Base-by-base conservation (phyloP, 805 yeast genomes). In the Lipomyces kockii region DNA sequence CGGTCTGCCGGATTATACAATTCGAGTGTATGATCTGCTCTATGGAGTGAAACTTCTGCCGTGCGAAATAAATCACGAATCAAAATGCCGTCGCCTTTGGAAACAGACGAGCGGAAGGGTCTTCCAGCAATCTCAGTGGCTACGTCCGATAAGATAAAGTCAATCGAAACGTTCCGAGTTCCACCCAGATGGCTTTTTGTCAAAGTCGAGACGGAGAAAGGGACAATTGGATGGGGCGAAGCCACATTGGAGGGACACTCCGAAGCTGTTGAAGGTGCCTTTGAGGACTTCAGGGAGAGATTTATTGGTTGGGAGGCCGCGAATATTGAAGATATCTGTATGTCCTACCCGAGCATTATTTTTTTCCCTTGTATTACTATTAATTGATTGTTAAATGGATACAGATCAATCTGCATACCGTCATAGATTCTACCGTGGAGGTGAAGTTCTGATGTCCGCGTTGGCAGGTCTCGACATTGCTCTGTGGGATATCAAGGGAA, bases 401-500 rank as follows among this genome's bases (percentile, higher is more conserved):
- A 49, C 17, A 49, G 53, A 22, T 22, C 34, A 32, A 54, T 25
- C 37, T 7, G 76, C 77, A 12, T 75, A 74, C 64, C 67, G 77
- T 9, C 77, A 75, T 53, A 63, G 77, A 37, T 75, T 75, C 66
- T 75, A 75, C 68, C 69, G 77, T 11, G 77, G 77, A 1, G 77
- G 77, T 29, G 69, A 67, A n/a, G 77, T 75, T 37, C 63, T 75
- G 51, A 75, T 75, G 77, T 75, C 77, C 43, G 77, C 77, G 17
- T 60, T 75, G 9, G 58, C 77, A 35, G 77, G 77, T 14, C 70
- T 75, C n/a, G 77, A 75, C 64, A 75, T 75, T 64, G 77, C 77
- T 0, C 68, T 75, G 55, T 75, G 77, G 77, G 77, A 75, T 62
- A 73, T 75, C 66, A 75, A 75, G 68, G 77, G 77, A 14, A 75